Conservation (phyloP, 2,329 filamentous ascomycete species). For the Harringtonia lauricola region DNA sequence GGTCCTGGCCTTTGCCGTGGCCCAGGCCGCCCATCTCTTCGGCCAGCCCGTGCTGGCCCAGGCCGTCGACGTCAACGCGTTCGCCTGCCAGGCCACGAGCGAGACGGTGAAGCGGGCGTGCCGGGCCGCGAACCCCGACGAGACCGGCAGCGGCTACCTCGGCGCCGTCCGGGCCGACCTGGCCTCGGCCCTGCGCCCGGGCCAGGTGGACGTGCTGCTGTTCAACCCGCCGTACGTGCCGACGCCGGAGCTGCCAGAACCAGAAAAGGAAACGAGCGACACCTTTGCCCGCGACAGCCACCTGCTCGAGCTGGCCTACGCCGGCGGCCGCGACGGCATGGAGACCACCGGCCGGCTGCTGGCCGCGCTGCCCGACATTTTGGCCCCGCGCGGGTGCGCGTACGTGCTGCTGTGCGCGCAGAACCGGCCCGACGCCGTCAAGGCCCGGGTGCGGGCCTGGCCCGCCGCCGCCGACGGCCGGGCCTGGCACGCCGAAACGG, state of each 20-base stretch:
- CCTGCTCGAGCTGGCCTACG: constrained; percentile 76
- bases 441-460: constrained; percentile 16
- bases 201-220: constrained; percentile 68
- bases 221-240: constrained; percentile 98
- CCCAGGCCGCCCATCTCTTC: constrained; percentile 63
- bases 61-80: constrained; percentile 74
- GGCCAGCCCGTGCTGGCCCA: constrained; percentile 59
- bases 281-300: constrained; percentile 72
- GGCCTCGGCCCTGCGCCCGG: constrained; percentile 43
- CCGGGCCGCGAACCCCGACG: constrained; percentile 16
- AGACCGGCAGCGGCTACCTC: constrained; percentile 38
- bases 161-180: constrained; percentile 64
- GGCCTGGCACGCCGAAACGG: constrained; percentile 65
- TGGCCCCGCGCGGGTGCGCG: constrained; percentile 63
- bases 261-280: no score
- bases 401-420: constrained; percentile 86
- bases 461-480: constrained; percentile 8
- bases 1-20: constrained; percentile 78
- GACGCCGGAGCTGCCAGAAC: constrained; percentile 40
- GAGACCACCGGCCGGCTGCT: constrained; percentile 78
- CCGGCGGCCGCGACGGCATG: constrained; percentile 85
- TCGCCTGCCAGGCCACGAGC: constrained; percentile 67
- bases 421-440: constrained; percentile 58
- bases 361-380: constrained; percentile 49
- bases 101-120: constrained; percentile 51